A percentile compares a stretch with the other conserved stretches of the same genome.
Evolutionary conservation across 805 yeast species (phyloP).

Genomic region (Lachancea thermotolerans): DNA sequence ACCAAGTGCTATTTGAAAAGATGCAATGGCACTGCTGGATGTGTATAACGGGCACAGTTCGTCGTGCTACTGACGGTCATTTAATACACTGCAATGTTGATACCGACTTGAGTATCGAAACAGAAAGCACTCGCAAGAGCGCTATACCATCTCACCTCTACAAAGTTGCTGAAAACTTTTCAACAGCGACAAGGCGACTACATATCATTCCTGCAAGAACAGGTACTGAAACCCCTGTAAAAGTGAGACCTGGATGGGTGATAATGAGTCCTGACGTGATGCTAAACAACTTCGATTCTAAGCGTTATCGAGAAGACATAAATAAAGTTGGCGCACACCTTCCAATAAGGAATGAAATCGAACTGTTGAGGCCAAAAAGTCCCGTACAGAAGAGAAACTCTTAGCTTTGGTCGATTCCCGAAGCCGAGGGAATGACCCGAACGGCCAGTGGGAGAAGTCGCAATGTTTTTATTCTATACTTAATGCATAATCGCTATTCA

Average conservation of each 20-base stretch:
- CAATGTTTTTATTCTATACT: background rate
- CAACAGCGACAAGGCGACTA: conserved; percentile 71
- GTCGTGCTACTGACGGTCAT: conserved; percentile 77
- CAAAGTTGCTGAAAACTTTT: conserved; percentile 80
- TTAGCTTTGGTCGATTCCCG: background rate
- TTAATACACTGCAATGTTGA: conserved; percentile 88
- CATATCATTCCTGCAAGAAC: conserved; percentile 77
- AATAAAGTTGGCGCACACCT: conserved; percentile 45
- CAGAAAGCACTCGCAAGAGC: conserved; percentile 33
- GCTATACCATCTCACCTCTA: conserved; percentile 73
- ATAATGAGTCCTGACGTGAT: conserved; percentile 78
- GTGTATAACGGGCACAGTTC: conserved; percentile 92
- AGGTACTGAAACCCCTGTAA: conserved; percentile 57
- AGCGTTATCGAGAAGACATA: conserved; percentile 40
- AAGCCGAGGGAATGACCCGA: no score
- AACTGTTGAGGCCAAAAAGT: conserved; percentile 74
- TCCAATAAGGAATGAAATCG: conserved; percentile 68
- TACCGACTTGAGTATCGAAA: conserved; percentile 77
- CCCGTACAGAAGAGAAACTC: conserved; percentile 39
- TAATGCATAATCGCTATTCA: conserved; percentile 1
- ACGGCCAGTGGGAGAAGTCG: no score
- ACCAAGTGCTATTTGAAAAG: conserved; percentile 48
- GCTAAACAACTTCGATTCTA: conserved; percentile 58
- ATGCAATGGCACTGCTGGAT: conserved; percentile 97
- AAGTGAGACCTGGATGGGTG: conserved; percentile 84